phyloP scores from a whole-genome alignment of 106 monocot species.

The Hemerocallis citrina region DNA sequence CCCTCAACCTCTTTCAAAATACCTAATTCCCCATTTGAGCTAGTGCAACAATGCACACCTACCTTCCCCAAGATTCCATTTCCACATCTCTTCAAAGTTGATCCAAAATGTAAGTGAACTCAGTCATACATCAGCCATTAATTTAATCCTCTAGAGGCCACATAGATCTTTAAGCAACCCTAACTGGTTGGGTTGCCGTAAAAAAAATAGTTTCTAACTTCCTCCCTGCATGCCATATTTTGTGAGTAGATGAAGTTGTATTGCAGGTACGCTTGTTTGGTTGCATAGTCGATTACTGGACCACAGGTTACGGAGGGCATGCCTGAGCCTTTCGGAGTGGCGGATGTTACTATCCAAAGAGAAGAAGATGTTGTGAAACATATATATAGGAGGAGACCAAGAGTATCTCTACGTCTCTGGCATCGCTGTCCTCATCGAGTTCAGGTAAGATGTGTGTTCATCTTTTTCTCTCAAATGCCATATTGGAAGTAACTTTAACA shows the following conservation, averaged over 20 bases:
- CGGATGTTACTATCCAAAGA: conserved; percentile 67
- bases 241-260: too few species aligned
- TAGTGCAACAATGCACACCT: background rate
- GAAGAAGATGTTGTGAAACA: conserved; percentile 70
- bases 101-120: too few species aligned
- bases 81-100: too few species aligned
- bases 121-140: too few species aligned
- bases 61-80: background rate
- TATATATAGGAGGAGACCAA: conserved; percentile 36
- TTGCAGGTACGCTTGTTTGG: conserved; percentile 95
- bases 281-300: conserved; percentile 47
- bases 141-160: too few species aligned
- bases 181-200: too few species aligned
- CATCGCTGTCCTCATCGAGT: conserved; percentile 61
- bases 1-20: background rate
- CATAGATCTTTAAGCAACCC: too few species aligned
- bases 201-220: too few species aligned
- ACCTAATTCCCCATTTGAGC: background rate
- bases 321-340: conserved; percentile 50
- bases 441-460: conserved; percentile 67
- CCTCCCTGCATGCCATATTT: too few species aligned
- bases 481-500: too few species aligned
- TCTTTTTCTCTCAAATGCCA: too few species aligned
- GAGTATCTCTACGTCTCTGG: conserved; percentile 90
- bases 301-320: background rate